A percentile compares a stretch with the other conserved stretches of the same genome.
Evolutionary conservation across 208 protist genomes (phyloP).

Genomic region (Novymonas esmeraldas): DNA sequence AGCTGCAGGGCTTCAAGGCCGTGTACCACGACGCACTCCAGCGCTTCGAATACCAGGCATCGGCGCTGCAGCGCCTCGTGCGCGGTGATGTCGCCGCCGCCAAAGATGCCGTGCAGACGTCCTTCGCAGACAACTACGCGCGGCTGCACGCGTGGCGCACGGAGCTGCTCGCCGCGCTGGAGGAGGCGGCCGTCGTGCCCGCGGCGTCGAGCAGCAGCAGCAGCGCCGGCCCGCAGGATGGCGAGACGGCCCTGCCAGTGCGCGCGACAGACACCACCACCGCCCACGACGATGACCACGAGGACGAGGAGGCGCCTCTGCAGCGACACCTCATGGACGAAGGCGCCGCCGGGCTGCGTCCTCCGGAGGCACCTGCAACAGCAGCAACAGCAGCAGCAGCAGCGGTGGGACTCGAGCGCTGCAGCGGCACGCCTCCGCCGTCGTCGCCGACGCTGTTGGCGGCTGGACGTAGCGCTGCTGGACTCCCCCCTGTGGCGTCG

Average conservation of each 20-base stretch:
- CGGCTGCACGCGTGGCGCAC: constrained; percentile 58
- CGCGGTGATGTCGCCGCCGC: constrained; percentile 52
- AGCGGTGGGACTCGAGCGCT: neutral
- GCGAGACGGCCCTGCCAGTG: too few relatives aligned
- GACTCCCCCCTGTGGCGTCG: neutral
- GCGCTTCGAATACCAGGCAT: constrained; percentile 71
- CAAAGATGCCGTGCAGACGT: constrained; percentile 32
- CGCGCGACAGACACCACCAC: neutral
- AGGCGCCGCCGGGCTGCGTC: neutral
- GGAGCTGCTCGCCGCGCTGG: constrained; percentile 34
- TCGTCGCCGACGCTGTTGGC: neutral
- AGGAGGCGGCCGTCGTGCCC: constrained; percentile 28
- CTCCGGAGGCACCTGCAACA: too few relatives aligned
- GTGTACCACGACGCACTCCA: constrained; percentile 78
- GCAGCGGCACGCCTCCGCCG: constrained; percentile 12
- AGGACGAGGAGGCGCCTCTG: neutral
- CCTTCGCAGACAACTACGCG: constrained; percentile 35
- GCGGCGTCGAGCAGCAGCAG: constrained; percentile 3
- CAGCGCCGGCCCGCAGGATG: neutral
- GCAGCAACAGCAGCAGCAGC: neutral
- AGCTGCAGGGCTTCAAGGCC: constrained; percentile 67
- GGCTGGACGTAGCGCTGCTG: neutral
- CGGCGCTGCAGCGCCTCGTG: constrained; percentile 60
- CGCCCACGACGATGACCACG: too few relatives aligned
- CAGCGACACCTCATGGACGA: neutral